Base-by-base conservation (phyloP, 768 basidiomycete genomes). In the Infundibulicybe gibba region DNA sequence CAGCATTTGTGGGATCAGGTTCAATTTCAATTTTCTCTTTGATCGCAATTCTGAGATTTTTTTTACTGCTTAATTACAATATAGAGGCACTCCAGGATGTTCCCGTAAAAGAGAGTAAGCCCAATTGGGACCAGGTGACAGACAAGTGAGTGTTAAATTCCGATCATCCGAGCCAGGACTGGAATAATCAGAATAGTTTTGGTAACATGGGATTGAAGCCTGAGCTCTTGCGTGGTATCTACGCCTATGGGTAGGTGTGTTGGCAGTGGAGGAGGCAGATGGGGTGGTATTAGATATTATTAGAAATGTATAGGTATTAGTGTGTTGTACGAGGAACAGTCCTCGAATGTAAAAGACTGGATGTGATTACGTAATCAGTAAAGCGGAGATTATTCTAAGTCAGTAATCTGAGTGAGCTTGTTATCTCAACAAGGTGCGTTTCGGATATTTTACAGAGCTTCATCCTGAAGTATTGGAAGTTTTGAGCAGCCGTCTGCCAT, bases 401-500 rank as follows among this genome's bases (percentile, higher is more conserved):
- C n/a, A n/a, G n/a, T n/a, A n/a, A n/a, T n/a, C n/a, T n/a, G n/a
- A n/a, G n/a, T n/a, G n/a, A n/a, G n/a, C n/a, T n/a, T n/a, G n/a
- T n/a, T n/a, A n/a, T n/a, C n/a, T n/a, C n/a, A n/a, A n/a, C n/a
- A n/a, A n/a, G n/a, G n/a, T 43, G 13, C 31, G 9, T 32, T 12
- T 42, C 9, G 48, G 12, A 21, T 43, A 34, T 44, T 47, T 43
- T 45, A 34, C n/a, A 14, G 15, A 21, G 13, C 19, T 49, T 50
- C 13, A 37, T 32, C 14, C n/a, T n/a, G n/a, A n/a, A n/a, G 41
- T 17, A n/a, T 53, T n/a, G n/a, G n/a, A n/a, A 90, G 88, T 83
- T 97, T 98, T 66, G 97, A 98, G 73, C 91, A 93, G 54, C 97
- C 97, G 31, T 98, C 94, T 34, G 90, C 95, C 50, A 99, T 99